These are phyloP conservation scores for Eudorina sp. DNA, from an alignment of 139 green algal genomes.

Conservation along the genomic window DNA sequence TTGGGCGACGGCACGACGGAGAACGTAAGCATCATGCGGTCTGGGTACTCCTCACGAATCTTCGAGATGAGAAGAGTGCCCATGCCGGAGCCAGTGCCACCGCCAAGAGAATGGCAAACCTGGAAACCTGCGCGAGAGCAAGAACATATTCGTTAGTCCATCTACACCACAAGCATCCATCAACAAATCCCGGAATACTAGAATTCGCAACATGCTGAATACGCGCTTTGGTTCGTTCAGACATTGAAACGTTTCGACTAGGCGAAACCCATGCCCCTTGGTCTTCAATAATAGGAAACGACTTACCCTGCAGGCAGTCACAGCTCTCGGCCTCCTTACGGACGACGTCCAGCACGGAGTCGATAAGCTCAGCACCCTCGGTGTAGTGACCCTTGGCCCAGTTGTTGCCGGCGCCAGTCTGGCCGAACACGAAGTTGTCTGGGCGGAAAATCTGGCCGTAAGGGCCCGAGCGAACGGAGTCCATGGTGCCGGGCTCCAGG, in stretches of 20 bases:
- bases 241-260: too few relatives aligned
- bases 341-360: constrained; percentile 97
- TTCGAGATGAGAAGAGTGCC: constrained; percentile 98
- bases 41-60: constrained; percentile 98
- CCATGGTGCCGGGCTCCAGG: constrained; percentile 91
- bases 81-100: constrained; percentile 98
- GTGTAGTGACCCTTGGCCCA: constrained; percentile 99
- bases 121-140: constrained; percentile 86
- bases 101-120: constrained; percentile 96
- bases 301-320: constrained; percentile 96
- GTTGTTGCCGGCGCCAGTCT: constrained; percentile 99
- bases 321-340: constrained; percentile 98
- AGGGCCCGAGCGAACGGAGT: constrained; percentile 91
- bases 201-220: too few relatives aligned
- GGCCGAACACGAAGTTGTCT: constrained; percentile 93
- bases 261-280: too few relatives aligned
- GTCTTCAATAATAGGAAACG: too few relatives aligned
- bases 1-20: constrained; percentile 99
- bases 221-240: too few relatives aligned
- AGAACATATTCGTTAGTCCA: neutral
- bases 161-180: too few relatives aligned
- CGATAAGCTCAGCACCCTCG: constrained; percentile 98
- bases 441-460: constrained; percentile 94
- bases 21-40: constrained; percentile 99
- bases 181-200: too few relatives aligned